Evolutionary conservation across 345 rosid genomes (phyloP), one percentile per base, ranked within the genome.

Genomic region (Chamaenerion angustifolium): DNA sequence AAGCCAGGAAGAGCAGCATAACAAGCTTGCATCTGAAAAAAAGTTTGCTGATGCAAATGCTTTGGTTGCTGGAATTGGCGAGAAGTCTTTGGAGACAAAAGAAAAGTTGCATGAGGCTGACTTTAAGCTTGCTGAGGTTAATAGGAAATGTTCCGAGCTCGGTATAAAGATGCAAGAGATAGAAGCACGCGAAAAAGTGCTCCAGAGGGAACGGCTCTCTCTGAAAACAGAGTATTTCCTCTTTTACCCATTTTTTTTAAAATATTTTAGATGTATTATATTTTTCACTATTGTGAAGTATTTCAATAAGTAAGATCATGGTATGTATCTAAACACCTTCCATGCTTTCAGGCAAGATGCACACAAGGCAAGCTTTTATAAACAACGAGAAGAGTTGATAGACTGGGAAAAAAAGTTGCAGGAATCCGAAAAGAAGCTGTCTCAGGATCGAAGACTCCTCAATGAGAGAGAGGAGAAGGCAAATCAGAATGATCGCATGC

Each of bases 401-500:
- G 92, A 75, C 60, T 83, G 92, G 94, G 94, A 86, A 68, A 78
- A 55, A 65, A 76, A 70, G 62, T 62, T 86, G 25, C 68, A 56
- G 46, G 59, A 64, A 15, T 43, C 49, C 59, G 95, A 86, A 54
- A 76, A 75, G 54, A 72, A 45, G 54, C 61, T 78, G 40, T 55
- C 40, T 57, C 81, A 83, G 62, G 74, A 68, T 63, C 72, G 66
- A 57, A 78, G 71, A 66, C 68, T 55, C 16, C 60, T 81, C 19
- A 77, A 69, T 42, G 77, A 68, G 48, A 66, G 70, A 55, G 87
- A 81, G 57, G 85, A 77, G 68, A 76, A 54, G 62, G 56, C 60
- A 40, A 72, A 62, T 61, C 81, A 79, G 67, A 67, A 21, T 55
- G 88, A 78, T 48, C 65, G 50, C 47, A 53, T 27, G 61, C 61